Evolutionary conservation across 2,329 filamentous ascomycete genomes (phyloP).

Genomic region (Verticillium nonalfalfae): DNA sequence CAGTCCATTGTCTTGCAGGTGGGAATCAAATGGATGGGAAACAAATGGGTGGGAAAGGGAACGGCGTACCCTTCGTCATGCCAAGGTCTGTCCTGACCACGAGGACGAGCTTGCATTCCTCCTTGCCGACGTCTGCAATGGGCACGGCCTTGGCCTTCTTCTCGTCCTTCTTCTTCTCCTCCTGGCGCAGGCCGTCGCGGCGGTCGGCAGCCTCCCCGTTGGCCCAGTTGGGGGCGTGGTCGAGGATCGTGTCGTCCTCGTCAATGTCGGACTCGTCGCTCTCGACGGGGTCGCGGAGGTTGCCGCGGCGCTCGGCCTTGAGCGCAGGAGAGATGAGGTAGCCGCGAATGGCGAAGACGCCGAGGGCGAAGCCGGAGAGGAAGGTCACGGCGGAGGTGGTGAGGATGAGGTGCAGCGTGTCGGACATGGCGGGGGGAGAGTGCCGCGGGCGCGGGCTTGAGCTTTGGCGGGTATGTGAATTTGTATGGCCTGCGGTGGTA

Average conservation of each 20-base stretch:
- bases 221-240: slow-evolving; percentile 63
- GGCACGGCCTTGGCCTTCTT: slow-evolving; percentile 26
- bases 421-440: slow-evolving; percentile 18
- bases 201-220: slow-evolving; percentile 55
- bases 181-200: slow-evolving; percentile 45
- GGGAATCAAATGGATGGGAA: too few relatives aligned
- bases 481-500: neutral
- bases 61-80: slow-evolving; percentile 85
- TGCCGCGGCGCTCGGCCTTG: slow-evolving; percentile 48
- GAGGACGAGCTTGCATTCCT: slow-evolving; percentile 92
- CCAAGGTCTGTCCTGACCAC: slow-evolving; percentile 91
- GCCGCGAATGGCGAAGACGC: slow-evolving; percentile 62
- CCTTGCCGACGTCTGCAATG: slow-evolving; percentile 33
- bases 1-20: neutral
- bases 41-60: neutral
- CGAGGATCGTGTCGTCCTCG: slow-evolving; percentile 50
- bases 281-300: slow-evolving; percentile 55
- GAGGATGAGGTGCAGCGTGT: slow-evolving; percentile 48
- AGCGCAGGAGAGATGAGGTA: slow-evolving; percentile 53
- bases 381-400: slow-evolving; percentile 69
- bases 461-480: neutral
- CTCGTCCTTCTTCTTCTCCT: slow-evolving; percentile 33
- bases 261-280: slow-evolving; percentile 65
- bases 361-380: slow-evolving; percentile 74
- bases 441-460: neutral